Evolutionary conservation across 495 filamentous ascomycete species (phyloP).

Genomic region (Daldinia vernicosa): DNA sequence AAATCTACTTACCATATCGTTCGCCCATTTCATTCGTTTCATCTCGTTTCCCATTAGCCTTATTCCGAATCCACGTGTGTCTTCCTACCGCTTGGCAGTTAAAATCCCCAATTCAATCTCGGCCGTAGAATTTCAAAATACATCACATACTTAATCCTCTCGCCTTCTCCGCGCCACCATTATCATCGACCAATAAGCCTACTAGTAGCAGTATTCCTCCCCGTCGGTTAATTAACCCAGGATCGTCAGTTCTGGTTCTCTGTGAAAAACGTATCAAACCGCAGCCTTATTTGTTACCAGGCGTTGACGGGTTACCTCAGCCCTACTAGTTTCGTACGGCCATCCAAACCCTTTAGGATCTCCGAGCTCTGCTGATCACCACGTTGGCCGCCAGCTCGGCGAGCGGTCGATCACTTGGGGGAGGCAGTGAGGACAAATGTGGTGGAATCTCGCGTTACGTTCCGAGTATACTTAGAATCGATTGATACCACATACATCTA

Average conservation of each 20-base stretch:
- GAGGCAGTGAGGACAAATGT: slow-evolving; percentile 29
- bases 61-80: background rate
- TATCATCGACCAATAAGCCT: slow-evolving; percentile 31
- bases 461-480: slow-evolving; percentile 45
- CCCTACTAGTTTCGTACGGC: slow-evolving; percentile 32
- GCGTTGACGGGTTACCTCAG: slow-evolving; percentile 38
- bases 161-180: slow-evolving; percentile 32
- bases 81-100: background rate
- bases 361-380: slow-evolving; percentile 31
- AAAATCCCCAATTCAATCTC: slow-evolving; percentile 8
- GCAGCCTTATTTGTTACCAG: slow-evolving; percentile 23
- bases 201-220: slow-evolving; percentile 20
- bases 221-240: slow-evolving; percentile 28
- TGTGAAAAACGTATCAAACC: slow-evolving; percentile 26
- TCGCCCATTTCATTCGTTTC: slow-evolving; percentile 1
- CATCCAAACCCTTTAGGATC: slow-evolving; percentile 9
- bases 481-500: slow-evolving; percentile 42
- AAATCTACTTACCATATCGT: background rate
- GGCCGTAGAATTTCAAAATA: slow-evolving; percentile 27
- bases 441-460: slow-evolving; percentile 40
- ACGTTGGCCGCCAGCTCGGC: slow-evolving; percentile 32
- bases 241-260: slow-evolving; percentile 6
- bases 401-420: slow-evolving; percentile 38
- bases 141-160: slow-evolving; percentile 22
- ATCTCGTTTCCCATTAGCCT: background rate